Evolutionary conservation across 2,329 filamentous ascomycete species (phyloP).

Genomic region (Epichloe sibirici): DNA sequence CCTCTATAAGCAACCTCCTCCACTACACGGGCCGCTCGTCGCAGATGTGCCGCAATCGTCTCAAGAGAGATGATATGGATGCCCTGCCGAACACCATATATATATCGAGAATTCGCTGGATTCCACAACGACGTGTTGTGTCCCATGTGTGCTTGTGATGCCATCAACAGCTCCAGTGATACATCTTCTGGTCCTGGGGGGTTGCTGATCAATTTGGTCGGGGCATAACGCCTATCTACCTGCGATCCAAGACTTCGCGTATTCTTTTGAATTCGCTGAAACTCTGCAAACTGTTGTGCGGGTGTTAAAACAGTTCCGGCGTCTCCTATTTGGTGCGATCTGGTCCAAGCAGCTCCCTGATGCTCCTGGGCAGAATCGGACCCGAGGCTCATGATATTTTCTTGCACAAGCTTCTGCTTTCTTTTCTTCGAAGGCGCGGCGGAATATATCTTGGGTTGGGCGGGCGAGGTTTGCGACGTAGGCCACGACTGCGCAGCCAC

Average conservation of each 20-base stretch:
- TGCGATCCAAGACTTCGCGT: slow-evolving; percentile 37
- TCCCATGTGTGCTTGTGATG: slow-evolving; percentile 77
- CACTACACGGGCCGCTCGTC: slow-evolving; percentile 87
- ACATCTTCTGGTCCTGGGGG: slow-evolving; percentile 71
- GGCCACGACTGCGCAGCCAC: slow-evolving; percentile 11
- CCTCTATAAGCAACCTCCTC: slow-evolving; percentile 73
- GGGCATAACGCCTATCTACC: slow-evolving; percentile 47
- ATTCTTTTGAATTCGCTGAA: slow-evolving; percentile 25
- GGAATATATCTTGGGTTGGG: slow-evolving; percentile 9
- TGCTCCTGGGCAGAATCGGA: slow-evolving; percentile 23
- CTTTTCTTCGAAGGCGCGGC: slow-evolving; percentile 17
- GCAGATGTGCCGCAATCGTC: slow-evolving; percentile 73
- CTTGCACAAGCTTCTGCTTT: slow-evolving; percentile 22
- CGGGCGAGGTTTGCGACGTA: slow-evolving; percentile 10
- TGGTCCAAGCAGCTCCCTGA: slow-evolving; percentile 21
- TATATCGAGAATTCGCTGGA: slow-evolving; percentile 85
- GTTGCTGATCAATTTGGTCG: slow-evolving; percentile 52
- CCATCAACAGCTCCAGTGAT: slow-evolving; percentile 81
- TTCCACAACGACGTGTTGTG: slow-evolving; percentile 91
- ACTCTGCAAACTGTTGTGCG: slow-evolving; percentile 27
- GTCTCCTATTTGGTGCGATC: slow-evolving; percentile 18
- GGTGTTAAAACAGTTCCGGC: slow-evolving; percentile 25
- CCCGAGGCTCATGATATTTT: slow-evolving; percentile 22
- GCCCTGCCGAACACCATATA: slow-evolving; percentile 77
- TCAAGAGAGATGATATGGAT: slow-evolving; percentile 93